A percentile compares a stretch with the other conserved stretches of the same genome.
Evolutionary conservation across 371 early-diverging fungal genomes (phyloP).

Genomic region (Parasitella parasitica): DNA sequence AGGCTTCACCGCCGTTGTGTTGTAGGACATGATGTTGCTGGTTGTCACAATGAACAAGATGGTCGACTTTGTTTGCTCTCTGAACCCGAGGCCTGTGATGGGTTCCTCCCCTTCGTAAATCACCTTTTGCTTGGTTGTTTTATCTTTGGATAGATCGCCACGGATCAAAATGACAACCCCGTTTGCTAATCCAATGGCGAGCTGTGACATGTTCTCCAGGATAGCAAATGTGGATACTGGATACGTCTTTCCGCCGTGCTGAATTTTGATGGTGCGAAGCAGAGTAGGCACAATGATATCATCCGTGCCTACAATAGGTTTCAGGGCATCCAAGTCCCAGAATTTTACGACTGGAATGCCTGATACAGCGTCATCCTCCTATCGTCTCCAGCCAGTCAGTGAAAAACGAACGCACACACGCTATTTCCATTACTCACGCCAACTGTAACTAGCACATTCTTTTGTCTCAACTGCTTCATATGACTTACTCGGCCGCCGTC

Average conservation of each 20-base stretch:
- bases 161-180: conserved; percentile 84
- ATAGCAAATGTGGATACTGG: conserved; percentile 82
- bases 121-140: conserved; percentile 75
- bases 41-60: conserved; percentile 77
- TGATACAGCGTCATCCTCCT: conserved; percentile 56
- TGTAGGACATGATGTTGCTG: conserved; percentile 64
- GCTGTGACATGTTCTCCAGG: conserved; percentile 78
- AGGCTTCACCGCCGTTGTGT: conserved; percentile 60
- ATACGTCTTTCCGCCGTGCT: conserved; percentile 70
- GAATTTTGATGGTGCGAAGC: conserved; percentile 70
- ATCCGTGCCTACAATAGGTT: conserved; percentile 23
- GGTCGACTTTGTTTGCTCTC: conserved; percentile 68
- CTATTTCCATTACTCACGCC: conserved; percentile 53
- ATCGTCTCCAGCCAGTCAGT: background rate
- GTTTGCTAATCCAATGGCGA: conserved; percentile 89
- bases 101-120: conserved; percentile 84
- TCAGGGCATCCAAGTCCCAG: conserved; percentile 79
- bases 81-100: conserved; percentile 82
- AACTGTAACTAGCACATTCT: conserved; percentile 69
- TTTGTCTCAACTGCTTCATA: conserved; percentile 74
- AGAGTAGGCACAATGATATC: conserved; percentile 63
- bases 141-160: conserved; percentile 80
- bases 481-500: conserved; percentile 76
- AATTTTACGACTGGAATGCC: conserved; percentile 65
- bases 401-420: background rate